phyloP scores from a whole-genome alignment of 2,329 filamentous ascomycete genomes.

The Penicillium sp. region DNA sequence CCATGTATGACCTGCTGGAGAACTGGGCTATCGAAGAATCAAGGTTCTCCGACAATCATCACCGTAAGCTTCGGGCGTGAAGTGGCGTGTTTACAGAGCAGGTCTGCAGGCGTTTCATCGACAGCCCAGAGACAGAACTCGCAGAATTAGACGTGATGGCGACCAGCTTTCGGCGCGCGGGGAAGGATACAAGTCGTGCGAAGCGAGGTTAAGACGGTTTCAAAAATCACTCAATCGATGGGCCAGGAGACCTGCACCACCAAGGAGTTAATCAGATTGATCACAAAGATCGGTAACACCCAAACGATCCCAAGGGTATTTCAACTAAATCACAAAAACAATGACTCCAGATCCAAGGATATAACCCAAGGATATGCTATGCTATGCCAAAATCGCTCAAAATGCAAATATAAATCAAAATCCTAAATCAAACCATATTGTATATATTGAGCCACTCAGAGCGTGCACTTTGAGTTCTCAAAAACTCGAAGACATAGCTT shows the following conservation, averaged over 20 bases:
- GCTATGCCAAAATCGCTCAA: background rate
- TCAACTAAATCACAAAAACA: constrained; percentile 8
- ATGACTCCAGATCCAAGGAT: constrained; percentile 1
- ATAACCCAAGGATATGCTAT: background rate
- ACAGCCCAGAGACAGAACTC: background rate
- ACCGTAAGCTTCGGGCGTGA: background rate
- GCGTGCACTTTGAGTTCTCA: too few species aligned
- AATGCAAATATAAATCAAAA: background rate
- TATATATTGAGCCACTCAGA: background rate
- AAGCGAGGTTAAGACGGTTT: constrained; percentile 15
- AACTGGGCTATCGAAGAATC: background rate
- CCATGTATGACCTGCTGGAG: background rate
- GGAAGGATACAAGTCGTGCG: constrained; percentile 3
- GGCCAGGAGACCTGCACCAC: constrained; percentile 18
- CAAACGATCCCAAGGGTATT: constrained; percentile 17
- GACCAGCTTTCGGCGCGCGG: background rate
- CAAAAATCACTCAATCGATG: constrained; percentile 18
- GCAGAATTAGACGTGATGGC: background rate
- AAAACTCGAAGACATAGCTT: too few species aligned
- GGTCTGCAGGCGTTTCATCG: background rate
- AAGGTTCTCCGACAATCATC: background rate
- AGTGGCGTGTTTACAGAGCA: background rate
- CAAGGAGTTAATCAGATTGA: constrained; percentile 23
- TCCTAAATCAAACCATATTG: background rate
- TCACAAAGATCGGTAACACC: constrained; percentile 7